Base-by-base conservation (phyloP, 768 basidiomycete species). In the Phylloporus scabripes region DNA sequence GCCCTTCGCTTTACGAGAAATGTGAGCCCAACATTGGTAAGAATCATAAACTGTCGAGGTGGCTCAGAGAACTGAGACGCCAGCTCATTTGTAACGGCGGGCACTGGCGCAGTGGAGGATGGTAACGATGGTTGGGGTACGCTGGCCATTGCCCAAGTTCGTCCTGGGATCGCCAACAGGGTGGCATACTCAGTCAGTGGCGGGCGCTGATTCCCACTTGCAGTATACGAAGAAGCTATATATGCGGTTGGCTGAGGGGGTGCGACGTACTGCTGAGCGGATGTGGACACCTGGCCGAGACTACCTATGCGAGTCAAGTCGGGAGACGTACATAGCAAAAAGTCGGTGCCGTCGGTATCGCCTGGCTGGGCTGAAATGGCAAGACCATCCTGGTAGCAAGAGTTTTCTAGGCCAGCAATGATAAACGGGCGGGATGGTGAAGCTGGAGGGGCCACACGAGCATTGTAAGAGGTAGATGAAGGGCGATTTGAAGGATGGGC, bases 11-110 rank as follows among this genome's bases (percentile, higher is more conserved):
- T 90, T 23, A 76, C 74, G 46, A 95, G 72, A 63, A 89, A 84
- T 17, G 84, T 87, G 52, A 96, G 65, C 5, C 92, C 93, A 15
- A 83, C 84, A 58, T 92, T 94, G 21, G 87, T 92, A 50, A 97
- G 69, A 50, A 97, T 78, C 74, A 97, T 81, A 64, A 93, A 95
- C 59, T 91, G 85, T 42, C 77, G 75, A 18, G 87, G 74, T 10
- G 77, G 72, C 49, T 87, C 82, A n/a, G 79, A 80, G 59, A 87
- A 85, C 63, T 94, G 90, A 17, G 80, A 78, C 0, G 85, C 86
- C 34, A 95, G 72, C 69, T 95, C 92, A 60, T 93, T 92, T 43
- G 78, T 81, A 28, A 78, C 69, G 2, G 77, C 70, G 11, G 84
- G 82, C 1, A 72, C 67, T 24, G 82, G 77, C 7, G 65, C 58